Evolutionary conservation across 768 basidiomycete genomes (phyloP).

Genomic region (Fomitopsis pulvina): DNA sequence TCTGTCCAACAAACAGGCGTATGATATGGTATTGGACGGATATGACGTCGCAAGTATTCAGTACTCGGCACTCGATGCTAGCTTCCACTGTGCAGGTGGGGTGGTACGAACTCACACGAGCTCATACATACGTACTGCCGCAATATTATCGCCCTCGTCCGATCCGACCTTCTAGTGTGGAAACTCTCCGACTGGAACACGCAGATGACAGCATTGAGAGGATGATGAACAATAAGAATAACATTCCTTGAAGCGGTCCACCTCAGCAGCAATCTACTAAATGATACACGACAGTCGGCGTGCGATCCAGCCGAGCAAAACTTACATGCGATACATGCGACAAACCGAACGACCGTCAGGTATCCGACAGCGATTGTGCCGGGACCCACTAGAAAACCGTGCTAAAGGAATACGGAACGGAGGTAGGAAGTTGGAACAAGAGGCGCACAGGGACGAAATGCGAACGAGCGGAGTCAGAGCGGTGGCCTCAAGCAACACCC

Average conservation of each 20-base stretch:
- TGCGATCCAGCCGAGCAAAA: slow-evolving; percentile 2
- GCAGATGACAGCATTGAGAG: too few relatives aligned
- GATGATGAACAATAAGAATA: slow-evolving; percentile 1
- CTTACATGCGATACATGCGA: slow-evolving; percentile 4
- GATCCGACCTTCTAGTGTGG: too few relatives aligned
- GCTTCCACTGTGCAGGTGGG: too few relatives aligned
- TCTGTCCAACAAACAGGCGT: too few relatives aligned
- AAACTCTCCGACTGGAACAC: too few relatives aligned
- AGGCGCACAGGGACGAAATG: not conserved
- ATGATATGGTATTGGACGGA: too few relatives aligned
- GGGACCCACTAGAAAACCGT: not conserved
- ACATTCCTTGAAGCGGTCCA: slow-evolving; percentile 5
- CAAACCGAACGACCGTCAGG: slow-evolving; percentile 3
- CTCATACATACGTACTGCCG: too few relatives aligned
- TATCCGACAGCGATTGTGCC: slow-evolving; percentile 1
- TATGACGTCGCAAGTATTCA: too few relatives aligned
- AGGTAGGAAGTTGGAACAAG: not conserved
- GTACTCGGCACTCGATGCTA: too few relatives aligned
- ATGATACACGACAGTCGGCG: slow-evolving; percentile 7
- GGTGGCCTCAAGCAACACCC: slow-evolving; percentile 3
- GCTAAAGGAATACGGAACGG: not conserved
- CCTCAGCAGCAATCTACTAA: slow-evolving; percentile 8
- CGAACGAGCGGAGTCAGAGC: slow-evolving; percentile 4
- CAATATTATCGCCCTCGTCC: too few relatives aligned
- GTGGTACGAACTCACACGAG: too few relatives aligned